Base-by-base conservation (phyloP, 192 early-diverging fungal genomes). In the Dispira parvispora region DNA sequence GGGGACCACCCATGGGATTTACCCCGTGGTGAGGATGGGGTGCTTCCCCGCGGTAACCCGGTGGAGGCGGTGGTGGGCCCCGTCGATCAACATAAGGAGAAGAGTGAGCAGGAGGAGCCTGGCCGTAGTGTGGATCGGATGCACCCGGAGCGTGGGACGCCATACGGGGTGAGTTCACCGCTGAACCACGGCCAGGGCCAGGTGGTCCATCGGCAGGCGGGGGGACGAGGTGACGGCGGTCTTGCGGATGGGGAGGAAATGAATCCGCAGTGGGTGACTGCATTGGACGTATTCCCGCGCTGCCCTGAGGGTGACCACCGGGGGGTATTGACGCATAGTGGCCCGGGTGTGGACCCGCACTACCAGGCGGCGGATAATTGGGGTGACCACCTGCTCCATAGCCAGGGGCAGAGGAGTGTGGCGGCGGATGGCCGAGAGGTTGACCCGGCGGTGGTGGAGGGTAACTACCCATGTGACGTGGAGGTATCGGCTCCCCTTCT, bases 41-140 rank as follows among this genome's bases (percentile, higher is more conserved):
- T 5, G 18, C 53, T 27, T 12, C 38, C 26, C 57, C 57, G 10
- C 12, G 26, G 57, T 60, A 60, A 42, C 38, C 57, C 18, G 57
- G 14, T 1, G 53, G 53, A 23, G 49, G 49, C 23, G 49, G n/a
- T 4, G 49, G 49, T 18, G n/a, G n/a, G 3, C 57, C 57, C 14
- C 57, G 57, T 6, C 57, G 57, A 43, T 60, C 57, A 14, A 14
- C 38, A 42, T 60, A 60, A 21, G 57, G 21, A 12, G 57, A 42
- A 18, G 26, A 21, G 42, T 60, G 32, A 8, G 47, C 47, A 50
- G 21, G 16, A 50, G 8, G 18, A 4, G 47, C 47, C 8, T 50
- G 47, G 3, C 47, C 18, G 47, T 23, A 23, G 47, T 50, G 47
- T 38, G 32, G 6, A 38, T 38, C 32, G 6, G 32, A 38, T 1